Evolutionary conservation across 805 yeast genomes (phyloP).

Genomic region (Candida berthetii): DNA sequence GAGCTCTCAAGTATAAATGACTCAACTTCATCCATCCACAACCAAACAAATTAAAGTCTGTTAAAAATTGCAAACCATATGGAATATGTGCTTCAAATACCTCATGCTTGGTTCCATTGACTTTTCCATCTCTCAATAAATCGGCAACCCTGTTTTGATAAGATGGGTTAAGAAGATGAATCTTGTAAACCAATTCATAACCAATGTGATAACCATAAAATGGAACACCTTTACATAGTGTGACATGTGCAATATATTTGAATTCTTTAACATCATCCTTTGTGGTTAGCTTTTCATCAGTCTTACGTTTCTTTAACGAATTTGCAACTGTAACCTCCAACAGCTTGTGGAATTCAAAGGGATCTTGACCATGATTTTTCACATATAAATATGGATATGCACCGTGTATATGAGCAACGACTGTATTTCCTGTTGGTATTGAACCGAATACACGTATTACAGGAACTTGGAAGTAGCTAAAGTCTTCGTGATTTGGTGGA

Average conservation of each 20-base stretch:
- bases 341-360: conserved; percentile 31
- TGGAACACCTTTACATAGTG: conserved; percentile 67
- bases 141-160: conserved; percentile 49
- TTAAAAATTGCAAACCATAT: conserved; percentile 63
- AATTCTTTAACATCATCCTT: conserved; percentile 11
- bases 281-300: conserved; percentile 3
- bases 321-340: conserved; percentile 37
- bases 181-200: conserved; percentile 57
- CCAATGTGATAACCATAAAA: conserved; percentile 82
- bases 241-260: conserved; percentile 50
- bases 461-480: conserved; percentile 50
- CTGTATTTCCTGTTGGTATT: conserved; percentile 51
- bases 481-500: conserved; percentile 16
- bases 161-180: conserved; percentile 59
- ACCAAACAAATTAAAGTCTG: conserved; percentile 81
- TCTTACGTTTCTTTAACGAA: conserved; percentile 28
- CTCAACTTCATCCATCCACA: conserved; percentile 66
- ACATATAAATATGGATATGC: conserved; percentile 77
- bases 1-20: conserved; percentile 48
- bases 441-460: conserved; percentile 74
- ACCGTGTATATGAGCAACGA: conserved; percentile 74
- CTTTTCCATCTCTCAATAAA: conserved; percentile 36
- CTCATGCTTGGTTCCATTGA: conserved; percentile 31
- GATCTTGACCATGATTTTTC: conserved; percentile 44
- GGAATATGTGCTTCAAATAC: conserved; percentile 83